Percentiles rank a stretch among this genome's conserved stretches.
These are phyloP conservation scores for Xerocomus nothofagi DNA, from an alignment of 1,284 basidiomycete genomes.

Conservation along the genomic window DNA sequence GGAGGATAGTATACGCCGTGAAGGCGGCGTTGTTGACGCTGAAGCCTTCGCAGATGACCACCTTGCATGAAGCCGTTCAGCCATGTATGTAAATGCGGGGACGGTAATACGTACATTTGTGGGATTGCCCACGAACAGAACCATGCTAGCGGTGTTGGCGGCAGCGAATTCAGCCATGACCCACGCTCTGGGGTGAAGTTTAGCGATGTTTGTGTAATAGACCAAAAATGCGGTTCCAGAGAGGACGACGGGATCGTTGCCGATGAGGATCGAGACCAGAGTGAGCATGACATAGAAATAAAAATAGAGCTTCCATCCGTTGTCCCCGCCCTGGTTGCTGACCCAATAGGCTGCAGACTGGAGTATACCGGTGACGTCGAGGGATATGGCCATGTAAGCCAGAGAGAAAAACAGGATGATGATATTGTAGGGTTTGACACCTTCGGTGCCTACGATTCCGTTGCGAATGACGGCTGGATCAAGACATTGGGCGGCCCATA, in stretches of 20 bases:
- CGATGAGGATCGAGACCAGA: slow-evolving; percentile 75
- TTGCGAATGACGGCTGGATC: slow-evolving; percentile 60
- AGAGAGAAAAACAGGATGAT: slow-evolving; percentile 90
- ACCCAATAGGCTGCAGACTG: slow-evolving; percentile 88
- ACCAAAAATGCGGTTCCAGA: slow-evolving; percentile 85
- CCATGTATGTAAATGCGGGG: neutral
- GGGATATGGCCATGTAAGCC: slow-evolving; percentile 91
- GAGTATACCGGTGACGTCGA: slow-evolving; percentile 88
- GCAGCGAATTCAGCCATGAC: slow-evolving; percentile 59
- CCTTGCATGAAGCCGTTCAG: slow-evolving; percentile 15
- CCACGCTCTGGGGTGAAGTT: slow-evolving; percentile 49
- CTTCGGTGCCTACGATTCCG: slow-evolving; percentile 73
- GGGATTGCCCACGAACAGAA: slow-evolving; percentile 69
- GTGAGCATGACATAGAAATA: slow-evolving; percentile 84
- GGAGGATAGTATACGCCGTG: slow-evolving; percentile 70
- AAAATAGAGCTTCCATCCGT: slow-evolving; percentile 71
- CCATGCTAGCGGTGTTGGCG: slow-evolving; percentile 81
- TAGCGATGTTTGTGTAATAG: slow-evolving; percentile 78
- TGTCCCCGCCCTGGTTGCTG: slow-evolving; percentile 71
- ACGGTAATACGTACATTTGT: slow-evolving; percentile 53
- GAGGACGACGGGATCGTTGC: slow-evolving; percentile 89
- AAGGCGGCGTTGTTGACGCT: slow-evolving; percentile 61
- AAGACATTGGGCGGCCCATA: slow-evolving; percentile 77
- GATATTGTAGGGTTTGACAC: slow-evolving; percentile 90
- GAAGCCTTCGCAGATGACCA: slow-evolving; percentile 68